phyloP scores from a whole-genome alignment of 177 flowering plant species.

The Telopea speciosissima region DNA sequence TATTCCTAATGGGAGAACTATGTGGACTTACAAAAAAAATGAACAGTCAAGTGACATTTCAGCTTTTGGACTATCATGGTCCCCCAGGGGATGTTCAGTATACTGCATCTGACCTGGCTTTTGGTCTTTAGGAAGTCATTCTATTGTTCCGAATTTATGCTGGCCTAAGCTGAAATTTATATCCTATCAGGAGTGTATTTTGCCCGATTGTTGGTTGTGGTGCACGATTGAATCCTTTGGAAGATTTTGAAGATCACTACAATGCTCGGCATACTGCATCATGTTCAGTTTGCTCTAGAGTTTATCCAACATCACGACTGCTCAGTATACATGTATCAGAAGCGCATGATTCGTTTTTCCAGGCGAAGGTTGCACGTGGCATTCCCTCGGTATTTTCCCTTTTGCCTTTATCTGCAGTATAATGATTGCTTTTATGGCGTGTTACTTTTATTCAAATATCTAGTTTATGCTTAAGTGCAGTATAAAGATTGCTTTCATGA shows the following conservation, averaged over 20 bases:
- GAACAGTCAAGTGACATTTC: too few species aligned
- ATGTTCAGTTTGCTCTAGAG: conserved; percentile 91
- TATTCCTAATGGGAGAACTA: too few species aligned
- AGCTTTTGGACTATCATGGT: neutral
- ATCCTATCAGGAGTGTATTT: conserved; percentile 41
- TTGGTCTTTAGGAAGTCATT: neutral
- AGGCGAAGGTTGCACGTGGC: conserved; percentile 94
- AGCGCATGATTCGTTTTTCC: conserved; percentile 93
- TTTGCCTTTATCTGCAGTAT: neutral
- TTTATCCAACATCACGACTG: conserved; percentile 80
- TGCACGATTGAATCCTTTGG: conserved; percentile 55
- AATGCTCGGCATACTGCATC: conserved; percentile 80
- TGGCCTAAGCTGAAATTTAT: neutral
- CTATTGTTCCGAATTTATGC: neutral
- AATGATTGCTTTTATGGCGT: neutral
- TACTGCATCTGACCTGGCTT: neutral
- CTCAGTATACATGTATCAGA: conserved; percentile 95
- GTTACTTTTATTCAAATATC: neutral
- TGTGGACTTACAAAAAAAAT: too few species aligned
- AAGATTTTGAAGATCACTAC: conserved; percentile 87
- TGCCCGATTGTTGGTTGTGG: conserved; percentile 94
- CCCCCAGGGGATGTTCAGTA: too few species aligned
- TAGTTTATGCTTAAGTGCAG: neutral
- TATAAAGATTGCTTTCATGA: neutral
- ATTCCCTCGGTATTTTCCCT: conserved; percentile 61